A percentile compares a stretch with the other conserved stretches of the same genome.
These are phyloP conservation scores for Puccinia horiana DNA, from an alignment of 1,284 basidiomycete species.

Conservation along the genomic window DNA sequence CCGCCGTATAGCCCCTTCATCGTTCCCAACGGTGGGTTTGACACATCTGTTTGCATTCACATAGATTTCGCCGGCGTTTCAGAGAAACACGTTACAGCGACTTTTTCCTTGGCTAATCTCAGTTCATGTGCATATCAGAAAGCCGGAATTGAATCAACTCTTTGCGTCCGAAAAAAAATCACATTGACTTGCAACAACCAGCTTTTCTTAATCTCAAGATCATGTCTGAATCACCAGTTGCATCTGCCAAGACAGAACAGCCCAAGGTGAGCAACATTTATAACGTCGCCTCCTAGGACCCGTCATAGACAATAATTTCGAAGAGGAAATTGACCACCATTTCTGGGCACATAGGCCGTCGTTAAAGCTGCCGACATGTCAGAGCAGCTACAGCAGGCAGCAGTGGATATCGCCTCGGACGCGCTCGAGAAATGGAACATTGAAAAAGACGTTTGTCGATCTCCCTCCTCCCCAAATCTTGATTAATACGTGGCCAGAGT, in stretches of 20 bases:
- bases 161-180: not conserved
- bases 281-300: too few species aligned
- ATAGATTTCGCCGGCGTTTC: not conserved
- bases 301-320: not conserved
- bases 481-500: not conserved
- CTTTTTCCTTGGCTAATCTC: not conserved
- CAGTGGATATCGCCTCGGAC: constrained; percentile 41
- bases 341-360: constrained; percentile 8
- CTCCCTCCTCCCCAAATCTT: not conserved
- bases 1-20: not conserved
- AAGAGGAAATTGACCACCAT: not conserved
- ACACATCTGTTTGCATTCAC: not conserved
- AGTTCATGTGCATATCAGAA: not conserved
- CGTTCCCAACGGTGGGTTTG: not conserved
- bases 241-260: constrained; percentile 9
- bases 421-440: constrained; percentile 48
- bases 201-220: not conserved
- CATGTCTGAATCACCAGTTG: constrained; percentile 41
- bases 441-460: constrained; percentile 43
- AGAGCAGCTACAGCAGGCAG: constrained; percentile 39
- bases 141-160: not conserved
- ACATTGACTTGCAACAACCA: not conserved
- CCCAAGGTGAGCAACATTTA: constrained; percentile 26
- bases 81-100: not conserved
- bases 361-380: constrained; percentile 48